Evolutionary conservation across 108 stramenopile genomes (phyloP), one percentile per base, ranked within the genome.

Genomic region (Cyclotella baltica): DNA sequence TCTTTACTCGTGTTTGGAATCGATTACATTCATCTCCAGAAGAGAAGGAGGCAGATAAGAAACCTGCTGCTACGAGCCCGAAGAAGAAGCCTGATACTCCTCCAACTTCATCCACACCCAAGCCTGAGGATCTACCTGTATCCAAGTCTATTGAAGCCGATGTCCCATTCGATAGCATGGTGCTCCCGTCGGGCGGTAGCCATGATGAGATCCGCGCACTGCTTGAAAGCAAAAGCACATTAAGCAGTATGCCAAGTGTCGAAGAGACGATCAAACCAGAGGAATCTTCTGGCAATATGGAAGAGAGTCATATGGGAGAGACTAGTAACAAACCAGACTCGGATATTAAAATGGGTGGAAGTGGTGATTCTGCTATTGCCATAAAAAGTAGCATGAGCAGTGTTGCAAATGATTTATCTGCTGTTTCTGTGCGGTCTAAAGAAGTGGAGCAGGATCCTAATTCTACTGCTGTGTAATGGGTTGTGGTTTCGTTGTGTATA

Each of bases 1-100:
- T 96, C 88, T 96, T 96, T 68, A 76, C 80, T 13, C 76, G 91
- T 36, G 93, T 96, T 23, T 96, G 95, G 95, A 67, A 87, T 37
- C 51, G 95, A 16, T 85, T 96, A 25, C 93, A 96, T 75, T 78
- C 30, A 16, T 47, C 48, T 15, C 47, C 46, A 6, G 83, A 69
- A 19, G 53, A 30, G 0, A 23, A 52, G 31, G 56, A 40, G 30
- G 59, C 38, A 16, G 46, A 20, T 4, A 71, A 69, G n/a, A 29
- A 36, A 67, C 9, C 58, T 25, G 11, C 18, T 10, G 9, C 27
- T 15, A 33, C 11, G 51, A 52, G 19, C 18, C 11, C 18, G n/a
- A n/a, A 10, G n/a, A 43, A 43, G 13, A 48, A 48, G 25, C 38
- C 63, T 16, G 22, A 55, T 40, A 38, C 20, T 31, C 43, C 35